These are phyloP conservation scores for Aureobasidium zeae DNA, from an alignment of 2,329 filamentous ascomycete species.

Conservation along the genomic window DNA sequence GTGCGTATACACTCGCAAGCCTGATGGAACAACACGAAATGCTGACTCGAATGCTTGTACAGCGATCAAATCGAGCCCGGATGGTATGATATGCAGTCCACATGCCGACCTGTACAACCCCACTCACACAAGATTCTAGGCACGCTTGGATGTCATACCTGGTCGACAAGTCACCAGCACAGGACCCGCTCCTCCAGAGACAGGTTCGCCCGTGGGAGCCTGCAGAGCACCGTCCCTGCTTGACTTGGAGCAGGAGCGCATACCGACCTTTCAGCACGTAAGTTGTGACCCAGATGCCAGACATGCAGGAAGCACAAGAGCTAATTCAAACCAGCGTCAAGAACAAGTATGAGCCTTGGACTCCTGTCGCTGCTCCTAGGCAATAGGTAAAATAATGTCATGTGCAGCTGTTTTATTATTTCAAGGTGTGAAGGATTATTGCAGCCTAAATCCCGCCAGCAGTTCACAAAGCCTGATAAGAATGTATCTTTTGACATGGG, in stretches of 20 bases:
- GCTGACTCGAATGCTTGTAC: constrained; percentile 18
- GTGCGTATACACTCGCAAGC: constrained; percentile 37
- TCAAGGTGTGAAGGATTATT: constrained; percentile 13
- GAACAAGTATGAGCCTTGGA: constrained; percentile 42
- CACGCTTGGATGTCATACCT: constrained; percentile 95
- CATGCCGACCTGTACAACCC: background rate
- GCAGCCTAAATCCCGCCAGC: background rate
- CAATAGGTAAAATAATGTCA: constrained; percentile 14
- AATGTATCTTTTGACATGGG: constrained; percentile 6
- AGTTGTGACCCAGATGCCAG: constrained; percentile 34
- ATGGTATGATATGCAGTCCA: constrained; percentile 46
- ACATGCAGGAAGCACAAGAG: background rate
- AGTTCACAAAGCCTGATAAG: constrained; percentile 7
- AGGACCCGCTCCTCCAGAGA: constrained; percentile 63
- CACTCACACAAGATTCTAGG: constrained; percentile 39
- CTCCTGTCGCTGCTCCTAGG: constrained; percentile 38
- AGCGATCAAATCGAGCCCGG: constrained; percentile 83
- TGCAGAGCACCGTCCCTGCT: constrained; percentile 61
- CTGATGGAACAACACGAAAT: background rate
- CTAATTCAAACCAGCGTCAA: constrained; percentile 32
- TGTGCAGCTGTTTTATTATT: background rate
- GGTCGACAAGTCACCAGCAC: constrained; percentile 73
- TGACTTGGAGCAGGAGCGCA: constrained; percentile 65
- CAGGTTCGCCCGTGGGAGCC: constrained; percentile 67
- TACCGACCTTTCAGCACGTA: constrained; percentile 95